A percentile compares a stretch with the other conserved stretches of the same genome.
phyloP scores from a whole-genome alignment of 331 rosid genomes.

The Quercus lobata region DNA sequence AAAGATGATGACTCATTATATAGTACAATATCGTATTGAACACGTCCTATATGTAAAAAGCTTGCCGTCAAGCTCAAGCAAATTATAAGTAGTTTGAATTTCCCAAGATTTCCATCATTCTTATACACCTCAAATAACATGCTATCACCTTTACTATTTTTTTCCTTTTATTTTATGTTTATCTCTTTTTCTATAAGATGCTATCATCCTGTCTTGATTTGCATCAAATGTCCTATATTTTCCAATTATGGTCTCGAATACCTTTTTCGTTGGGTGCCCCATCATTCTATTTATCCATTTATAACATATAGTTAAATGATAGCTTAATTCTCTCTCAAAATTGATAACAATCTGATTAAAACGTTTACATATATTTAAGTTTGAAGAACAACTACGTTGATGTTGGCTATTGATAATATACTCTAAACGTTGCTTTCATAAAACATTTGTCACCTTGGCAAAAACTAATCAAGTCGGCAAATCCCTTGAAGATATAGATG shows the following conservation, averaged over 20 bases:
- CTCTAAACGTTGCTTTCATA: neutral
- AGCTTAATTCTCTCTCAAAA: neutral
- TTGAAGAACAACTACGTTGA: conserved; percentile 20
- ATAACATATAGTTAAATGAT: neutral
- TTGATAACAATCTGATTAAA: neutral
- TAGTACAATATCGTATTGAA: neutral
- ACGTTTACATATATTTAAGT: neutral
- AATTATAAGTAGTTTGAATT: no score
- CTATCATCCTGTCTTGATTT: neutral
- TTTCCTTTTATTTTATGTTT: no score
- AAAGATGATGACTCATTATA: neutral
- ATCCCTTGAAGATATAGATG: neutral
- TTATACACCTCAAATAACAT: no score
- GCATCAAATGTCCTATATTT: neutral
- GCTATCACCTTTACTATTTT: no score
- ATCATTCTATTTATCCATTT: neutral
- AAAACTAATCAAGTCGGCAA: neutral
- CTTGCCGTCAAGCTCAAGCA: neutral
- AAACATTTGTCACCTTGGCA: neutral
- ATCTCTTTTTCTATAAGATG: no score
- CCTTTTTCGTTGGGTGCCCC: neutral
- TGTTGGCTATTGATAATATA: neutral
- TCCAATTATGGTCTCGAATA: neutral
- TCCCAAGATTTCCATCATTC: no score
- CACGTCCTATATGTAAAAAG: neutral